These are phyloP conservation scores for Coelastrella sp. DNA, from an alignment of 139 green algal genomes.

Conservation along the genomic window DNA sequence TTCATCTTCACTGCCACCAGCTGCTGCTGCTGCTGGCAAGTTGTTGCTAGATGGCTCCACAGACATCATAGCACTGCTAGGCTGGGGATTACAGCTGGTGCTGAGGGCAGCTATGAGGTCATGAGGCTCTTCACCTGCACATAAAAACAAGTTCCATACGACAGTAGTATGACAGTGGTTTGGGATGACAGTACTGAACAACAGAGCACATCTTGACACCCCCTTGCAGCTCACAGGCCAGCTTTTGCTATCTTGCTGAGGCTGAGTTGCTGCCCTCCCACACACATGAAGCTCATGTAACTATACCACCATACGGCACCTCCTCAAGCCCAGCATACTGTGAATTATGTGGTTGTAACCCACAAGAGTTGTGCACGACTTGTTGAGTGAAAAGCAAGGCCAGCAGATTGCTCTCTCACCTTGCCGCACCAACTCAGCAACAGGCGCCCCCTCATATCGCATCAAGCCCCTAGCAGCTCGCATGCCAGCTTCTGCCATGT, in stretches of 20 bases:
- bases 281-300: too few relatives aligned
- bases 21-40: constrained; percentile 9
- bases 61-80: background rate
- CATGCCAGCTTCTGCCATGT: constrained; percentile 55
- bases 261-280: too few relatives aligned
- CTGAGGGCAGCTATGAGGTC: background rate
- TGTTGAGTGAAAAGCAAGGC: background rate
- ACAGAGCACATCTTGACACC: too few relatives aligned
- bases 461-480: constrained; percentile 63
- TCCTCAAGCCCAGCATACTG: too few relatives aligned
- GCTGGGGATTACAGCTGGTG: background rate
- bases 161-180: background rate
- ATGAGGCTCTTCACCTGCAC: background rate
- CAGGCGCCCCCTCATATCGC: constrained; percentile 65
- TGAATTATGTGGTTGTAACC: background rate
- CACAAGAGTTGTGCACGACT: background rate
- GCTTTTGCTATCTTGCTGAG: too few relatives aligned
- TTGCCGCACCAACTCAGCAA: constrained; percentile 59
- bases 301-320: too few relatives aligned
- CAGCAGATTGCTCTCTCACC: constrained; percentile 38
- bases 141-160: too few relatives aligned
- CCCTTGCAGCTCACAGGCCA: too few relatives aligned
- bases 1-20: background rate
- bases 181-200: background rate
- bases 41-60: constrained; percentile 37